phyloP scores from a whole-genome alignment of 2,329 filamentous ascomycete genomes.

The Phialemoniopsis sp. region DNA sequence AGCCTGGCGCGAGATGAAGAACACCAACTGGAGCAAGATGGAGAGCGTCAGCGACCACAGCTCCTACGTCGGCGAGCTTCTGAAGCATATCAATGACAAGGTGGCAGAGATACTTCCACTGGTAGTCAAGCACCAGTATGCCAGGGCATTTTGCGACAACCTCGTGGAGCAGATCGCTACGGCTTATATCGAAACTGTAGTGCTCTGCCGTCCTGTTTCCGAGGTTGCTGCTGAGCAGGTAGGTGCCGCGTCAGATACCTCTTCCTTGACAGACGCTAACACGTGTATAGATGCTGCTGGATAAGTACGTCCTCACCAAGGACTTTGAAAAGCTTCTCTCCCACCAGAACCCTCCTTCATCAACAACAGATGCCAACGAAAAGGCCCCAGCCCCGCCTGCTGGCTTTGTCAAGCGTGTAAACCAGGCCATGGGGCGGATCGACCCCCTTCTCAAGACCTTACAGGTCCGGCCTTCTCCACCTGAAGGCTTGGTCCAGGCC shows the following conservation, averaged over 20 bases:
- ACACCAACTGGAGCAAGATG: constrained; percentile 91
- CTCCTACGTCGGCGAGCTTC: constrained; percentile 80
- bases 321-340: constrained; percentile 68
- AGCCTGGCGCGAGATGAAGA: constrained; percentile 95
- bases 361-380: constrained; percentile 17
- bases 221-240: constrained; percentile 93
- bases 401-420: constrained; percentile 82
- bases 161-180: constrained; percentile 83
- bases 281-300: constrained; percentile 74
- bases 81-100: constrained; percentile 67
- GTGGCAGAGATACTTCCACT: constrained; percentile 71
- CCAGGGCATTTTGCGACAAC: constrained; percentile 91
- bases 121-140: constrained; percentile 88
- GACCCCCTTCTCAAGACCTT: constrained; percentile 94
- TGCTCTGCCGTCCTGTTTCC: constrained; percentile 84
- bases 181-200: constrained; percentile 77
- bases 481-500: constrained; percentile 91
- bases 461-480: constrained; percentile 85
- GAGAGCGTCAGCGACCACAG: constrained; percentile 93
- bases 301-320: constrained; percentile 87
- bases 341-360: constrained; percentile 44
- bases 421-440: constrained; percentile 77
- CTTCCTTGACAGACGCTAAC: too few species aligned
- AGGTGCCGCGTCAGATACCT: constrained; percentile 12
- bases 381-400: constrained; percentile 27